Evolutionary conservation across 106 monocot species (phyloP), one percentile per base, ranked within the genome.

Genomic region (Dioscorea zingiberensis): DNA sequence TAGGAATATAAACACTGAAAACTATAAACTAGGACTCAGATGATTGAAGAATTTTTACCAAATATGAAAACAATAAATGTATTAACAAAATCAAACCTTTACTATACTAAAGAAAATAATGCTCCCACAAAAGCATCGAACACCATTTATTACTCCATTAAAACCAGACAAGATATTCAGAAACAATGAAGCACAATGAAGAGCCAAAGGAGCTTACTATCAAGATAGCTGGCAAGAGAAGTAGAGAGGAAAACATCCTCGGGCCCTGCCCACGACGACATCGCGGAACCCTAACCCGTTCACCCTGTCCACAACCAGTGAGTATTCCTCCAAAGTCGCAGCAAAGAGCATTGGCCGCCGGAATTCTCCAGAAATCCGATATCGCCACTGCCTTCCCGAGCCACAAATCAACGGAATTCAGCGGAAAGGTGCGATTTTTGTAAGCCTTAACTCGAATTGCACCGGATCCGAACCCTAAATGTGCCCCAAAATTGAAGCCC

Each of bases 151-250:
- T 38, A 38, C 38, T 38, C 38, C 38, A 38, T 38, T 38, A 38
- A 38, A 38, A 38, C 4, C 1, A 38, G 10, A 25, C 26, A 26
- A 51, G 15, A 18, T 51, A 51, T 13, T 9, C 15, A 4, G 4
- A 51, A 19, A 51, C 38, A 38, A 6, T 38, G 0, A 6, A 38
- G 9, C 38, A 38, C 6, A 19, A 51, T 18, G 10, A 29, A 29
- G 24, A 48, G 25, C 67, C 38, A 64, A 58, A 62, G 15, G 15
- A 59, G 44, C 22, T 64, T 74, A 85, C 85, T 85, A 49, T 85
- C 85, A 29, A 85, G 77, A 49, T 81, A 85, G 54, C 77, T 81
- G 3, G 85, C 85, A n/a, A 85, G 85, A 48, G 85, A 85, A 48
- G 85, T 85, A 28, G 85, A 85, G 44, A 85, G 81, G 55, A 85